Conservation (phyloP, 2,329 filamentous ascomycete genomes). For the Cladosporium halotolerans region DNA sequence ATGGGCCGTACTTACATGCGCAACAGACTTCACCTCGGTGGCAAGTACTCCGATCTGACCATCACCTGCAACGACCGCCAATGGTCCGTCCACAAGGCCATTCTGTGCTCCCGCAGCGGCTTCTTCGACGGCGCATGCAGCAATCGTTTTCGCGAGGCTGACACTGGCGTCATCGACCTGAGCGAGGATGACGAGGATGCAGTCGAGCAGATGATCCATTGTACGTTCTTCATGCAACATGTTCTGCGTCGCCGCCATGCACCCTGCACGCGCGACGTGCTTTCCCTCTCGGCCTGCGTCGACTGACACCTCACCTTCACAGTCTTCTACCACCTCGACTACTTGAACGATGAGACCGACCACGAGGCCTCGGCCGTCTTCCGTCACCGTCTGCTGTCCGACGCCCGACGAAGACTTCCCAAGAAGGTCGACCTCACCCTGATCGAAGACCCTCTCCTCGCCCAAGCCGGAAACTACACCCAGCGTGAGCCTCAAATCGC, state of each 20-base stretch:
- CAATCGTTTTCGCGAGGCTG: constrained; percentile 29
- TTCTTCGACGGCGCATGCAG: constrained; percentile 40
- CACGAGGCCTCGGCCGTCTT: constrained; percentile 26
- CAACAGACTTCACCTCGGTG: constrained; percentile 29
- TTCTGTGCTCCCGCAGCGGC: constrained; percentile 43
- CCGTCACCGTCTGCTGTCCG: constrained; percentile 26
- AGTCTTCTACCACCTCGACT: constrained; percentile 36
- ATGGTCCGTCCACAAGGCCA: constrained; percentile 43
- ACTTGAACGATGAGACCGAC: constrained; percentile 23
- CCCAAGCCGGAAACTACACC: constrained; percentile 27
- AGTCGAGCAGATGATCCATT: constrained; percentile 36
- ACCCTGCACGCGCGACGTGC: neutral
- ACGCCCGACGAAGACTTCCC: constrained; percentile 21
- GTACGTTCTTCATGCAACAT: constrained; percentile 19
- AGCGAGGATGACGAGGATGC: constrained; percentile 34
- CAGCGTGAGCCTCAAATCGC: constrained; percentile 6
- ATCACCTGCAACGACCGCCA: constrained; percentile 40
- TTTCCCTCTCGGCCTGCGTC: neutral
- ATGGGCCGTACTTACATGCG: constrained; percentile 21
- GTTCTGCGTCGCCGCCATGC: no score
- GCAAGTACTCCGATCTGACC: constrained; percentile 44
- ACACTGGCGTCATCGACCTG: constrained; percentile 31
- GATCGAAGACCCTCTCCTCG: constrained; percentile 32
- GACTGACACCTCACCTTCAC: constrained; percentile 5
- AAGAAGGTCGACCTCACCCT: constrained; percentile 30